These are phyloP conservation scores for Pyrenophora teres DNA, from an alignment of 2,329 filamentous ascomycete species.

Conservation along the genomic window DNA sequence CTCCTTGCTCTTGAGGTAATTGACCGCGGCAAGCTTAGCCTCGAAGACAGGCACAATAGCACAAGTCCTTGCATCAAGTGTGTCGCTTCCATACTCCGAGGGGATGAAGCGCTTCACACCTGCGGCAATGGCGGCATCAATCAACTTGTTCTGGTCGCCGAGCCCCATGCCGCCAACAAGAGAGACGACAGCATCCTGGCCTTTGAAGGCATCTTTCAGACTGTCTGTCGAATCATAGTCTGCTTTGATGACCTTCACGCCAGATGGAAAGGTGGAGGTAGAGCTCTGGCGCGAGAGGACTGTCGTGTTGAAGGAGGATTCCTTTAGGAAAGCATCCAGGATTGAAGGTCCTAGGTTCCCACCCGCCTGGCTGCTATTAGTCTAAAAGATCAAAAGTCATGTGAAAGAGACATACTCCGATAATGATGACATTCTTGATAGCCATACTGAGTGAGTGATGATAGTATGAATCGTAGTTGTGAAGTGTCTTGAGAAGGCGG, in stretches of 20 bases:
- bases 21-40: conserved; percentile 55
- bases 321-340: conserved; percentile 47
- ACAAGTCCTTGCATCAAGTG: conserved; percentile 41
- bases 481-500: background rate
- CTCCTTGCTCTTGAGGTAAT: conserved; percentile 58
- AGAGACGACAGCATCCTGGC: conserved; percentile 62
- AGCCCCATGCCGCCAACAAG: conserved; percentile 51
- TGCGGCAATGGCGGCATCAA: conserved; percentile 63
- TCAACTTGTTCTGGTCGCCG: conserved; percentile 55
- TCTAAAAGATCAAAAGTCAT: conserved; percentile 11
- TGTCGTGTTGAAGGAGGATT: conserved; percentile 58
- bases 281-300: conserved; percentile 59
- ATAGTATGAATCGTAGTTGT: background rate
- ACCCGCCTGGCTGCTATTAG: conserved; percentile 27
- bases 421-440: conserved; percentile 52
- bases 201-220: conserved; percentile 57
- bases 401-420: conserved; percentile 44
- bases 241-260: conserved; percentile 53
- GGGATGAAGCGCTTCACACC: conserved; percentile 66
- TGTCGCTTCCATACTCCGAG: conserved; percentile 61
- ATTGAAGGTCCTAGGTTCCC: conserved; percentile 53
- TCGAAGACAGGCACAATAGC: conserved; percentile 57
- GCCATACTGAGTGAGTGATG: conserved; percentile 27
- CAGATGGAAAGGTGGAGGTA: conserved; percentile 46
- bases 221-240: conserved; percentile 56